Percentiles rank a stretch among this genome's conserved stretches.
Evolutionary conservation across 805 yeast genomes (phyloP).

Genomic region (Candida qinlingensis): DNA sequence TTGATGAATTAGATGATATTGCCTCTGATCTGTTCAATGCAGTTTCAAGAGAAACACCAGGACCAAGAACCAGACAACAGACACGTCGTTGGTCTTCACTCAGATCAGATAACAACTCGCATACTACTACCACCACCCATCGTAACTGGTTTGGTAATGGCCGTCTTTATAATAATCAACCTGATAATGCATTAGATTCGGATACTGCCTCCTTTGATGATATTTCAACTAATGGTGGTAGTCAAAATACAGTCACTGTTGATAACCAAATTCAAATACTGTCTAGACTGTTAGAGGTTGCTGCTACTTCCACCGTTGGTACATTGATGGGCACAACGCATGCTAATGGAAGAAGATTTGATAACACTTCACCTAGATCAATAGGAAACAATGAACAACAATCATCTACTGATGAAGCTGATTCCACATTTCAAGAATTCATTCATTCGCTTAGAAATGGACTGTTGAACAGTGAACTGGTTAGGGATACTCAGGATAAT

Average conservation of each 20-base stretch:
- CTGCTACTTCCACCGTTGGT: conserved; percentile 39
- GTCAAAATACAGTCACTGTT: conserved; percentile 9
- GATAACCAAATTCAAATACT: conserved; percentile 36
- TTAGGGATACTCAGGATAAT: conserved; percentile 18
- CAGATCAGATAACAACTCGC: background rate
- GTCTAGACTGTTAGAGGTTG: conserved; percentile 37
- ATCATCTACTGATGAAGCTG: conserved; percentile 13
- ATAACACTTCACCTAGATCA: conserved; percentile 18
- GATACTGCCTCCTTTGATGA: background rate
- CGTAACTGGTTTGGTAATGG: background rate
- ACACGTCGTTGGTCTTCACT: background rate
- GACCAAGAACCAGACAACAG: background rate
- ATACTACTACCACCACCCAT: background rate
- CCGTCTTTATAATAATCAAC: background rate
- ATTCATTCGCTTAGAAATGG: conserved; percentile 36
- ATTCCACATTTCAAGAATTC: conserved; percentile 41
- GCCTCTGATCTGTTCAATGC: conserved; percentile 16
- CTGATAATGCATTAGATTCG: background rate
- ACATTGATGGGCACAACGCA: conserved; percentile 30
- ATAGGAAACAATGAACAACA: background rate
- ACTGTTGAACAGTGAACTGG: conserved; percentile 33
- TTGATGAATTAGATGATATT: conserved; percentile 21
- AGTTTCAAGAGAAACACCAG: conserved; percentile 4
- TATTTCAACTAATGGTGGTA: background rate
- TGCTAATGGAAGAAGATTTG: conserved; percentile 27